Evolutionary conservation across 257 asterid species (phyloP), one percentile per base, ranked within the genome.

Genomic region (Nicotiana obtusifolia): DNA sequence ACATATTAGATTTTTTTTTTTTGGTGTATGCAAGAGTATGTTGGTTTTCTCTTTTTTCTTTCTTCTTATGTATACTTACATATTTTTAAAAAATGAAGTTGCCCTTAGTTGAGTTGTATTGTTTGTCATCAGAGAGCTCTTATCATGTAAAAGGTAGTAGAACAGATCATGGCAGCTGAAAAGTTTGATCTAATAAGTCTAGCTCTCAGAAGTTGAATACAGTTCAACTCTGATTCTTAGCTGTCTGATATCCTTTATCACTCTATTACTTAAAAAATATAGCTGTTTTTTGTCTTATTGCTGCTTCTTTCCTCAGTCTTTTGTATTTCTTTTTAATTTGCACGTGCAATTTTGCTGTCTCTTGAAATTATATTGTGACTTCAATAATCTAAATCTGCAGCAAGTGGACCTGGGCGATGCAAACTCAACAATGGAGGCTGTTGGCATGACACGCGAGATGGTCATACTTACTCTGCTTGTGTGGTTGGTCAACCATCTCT

Each of bases 341-440:
- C 22, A 22, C 14, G 33, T 31, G 19, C 37, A 47, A 73, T 73
- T 22, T 73, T 73, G 2, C 8, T 22, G 35, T 14, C 78, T 73
- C 8, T 22, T 47, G 37, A 44, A 22, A 24, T 47, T 73, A 47
- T 73, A 24, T 73, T 7, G 2, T 2, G 37, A 22, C 41, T 49
- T 75, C 62, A 22, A 49, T 75, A 49, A 75, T 75, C 44, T 49
- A 8, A 15, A 31, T 84, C 53, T 81, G 76, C 86, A 90, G 93
- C 93, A 80, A 90, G 87, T 85, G 93, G 93, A 20, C 91, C 87
- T 20, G 97, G 97, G 66, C 87, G 95, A 78, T 93, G 98, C 93
- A 89, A 90, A 83, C 87, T 95, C 85, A 89, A 90, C 44, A 86
- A 95, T 71, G 98, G 98, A 78, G 98, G 98, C 83, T 95, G 98